phyloP scores from a whole-genome alignment of 345 rosid genomes.

The Eucalyptus polybractea region DNA sequence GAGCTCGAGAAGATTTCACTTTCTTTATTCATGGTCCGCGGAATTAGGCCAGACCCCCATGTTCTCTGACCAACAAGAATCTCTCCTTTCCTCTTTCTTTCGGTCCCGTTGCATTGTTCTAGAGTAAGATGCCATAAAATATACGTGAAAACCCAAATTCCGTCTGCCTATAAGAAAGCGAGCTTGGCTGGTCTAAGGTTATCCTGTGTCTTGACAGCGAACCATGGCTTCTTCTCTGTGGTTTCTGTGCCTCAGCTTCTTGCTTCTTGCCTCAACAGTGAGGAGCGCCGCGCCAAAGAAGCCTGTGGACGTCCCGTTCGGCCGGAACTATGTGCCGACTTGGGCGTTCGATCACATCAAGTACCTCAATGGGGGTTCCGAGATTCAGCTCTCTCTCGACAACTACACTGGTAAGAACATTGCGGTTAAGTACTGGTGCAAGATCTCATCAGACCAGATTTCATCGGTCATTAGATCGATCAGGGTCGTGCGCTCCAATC shows the following conservation, averaged over 20 bases:
- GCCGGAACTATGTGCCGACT: slow-evolving; percentile 66
- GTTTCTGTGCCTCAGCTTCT: neutral
- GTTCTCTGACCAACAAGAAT: neutral
- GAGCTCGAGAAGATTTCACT: neutral
- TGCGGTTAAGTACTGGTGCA: neutral
- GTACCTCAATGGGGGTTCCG: slow-evolving; percentile 48
- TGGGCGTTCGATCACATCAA: slow-evolving; percentile 91
- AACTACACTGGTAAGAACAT: slow-evolving; percentile 49
- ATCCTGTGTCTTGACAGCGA: neutral
- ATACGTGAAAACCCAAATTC: neutral
- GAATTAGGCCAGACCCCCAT: neutral
- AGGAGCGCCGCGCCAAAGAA: slow-evolving; percentile 25
- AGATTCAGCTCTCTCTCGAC: slow-evolving; percentile 62
- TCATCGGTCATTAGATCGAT: neutral
- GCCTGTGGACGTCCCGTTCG: slow-evolving; percentile 47
- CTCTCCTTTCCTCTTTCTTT: neutral
- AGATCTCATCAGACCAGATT: neutral
- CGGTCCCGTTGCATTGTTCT: neutral
- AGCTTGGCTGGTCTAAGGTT: neutral
- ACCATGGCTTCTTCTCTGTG: neutral
- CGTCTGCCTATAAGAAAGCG: neutral
- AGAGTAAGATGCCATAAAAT: neutral
- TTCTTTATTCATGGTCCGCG: neutral
- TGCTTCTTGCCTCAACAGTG: neutral
- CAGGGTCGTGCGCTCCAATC: neutral